Evolutionary conservation across 164 flowering plant species (phyloP).

Genomic region (Chloranthus sessilifolius): DNA sequence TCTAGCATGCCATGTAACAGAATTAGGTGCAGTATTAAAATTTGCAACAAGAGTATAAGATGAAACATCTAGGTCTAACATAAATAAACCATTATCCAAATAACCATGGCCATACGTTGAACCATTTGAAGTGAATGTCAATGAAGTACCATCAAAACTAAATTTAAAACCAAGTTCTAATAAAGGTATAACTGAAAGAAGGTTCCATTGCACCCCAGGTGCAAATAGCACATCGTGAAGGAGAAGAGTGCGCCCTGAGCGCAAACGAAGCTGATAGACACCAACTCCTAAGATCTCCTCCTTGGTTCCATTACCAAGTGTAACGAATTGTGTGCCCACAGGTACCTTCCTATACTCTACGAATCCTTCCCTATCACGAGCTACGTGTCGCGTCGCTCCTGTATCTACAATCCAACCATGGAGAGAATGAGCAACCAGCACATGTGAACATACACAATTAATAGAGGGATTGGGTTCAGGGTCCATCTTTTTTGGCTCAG

Average conservation of each 20-base stretch:
- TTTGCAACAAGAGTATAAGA: neutral
- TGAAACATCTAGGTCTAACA: neutral
- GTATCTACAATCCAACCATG: constrained; percentile 8
- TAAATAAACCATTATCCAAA: neutral
- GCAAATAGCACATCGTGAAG: constrained; percentile 10
- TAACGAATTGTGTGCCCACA: neutral
- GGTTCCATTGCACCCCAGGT: neutral
- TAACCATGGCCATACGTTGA: neutral
- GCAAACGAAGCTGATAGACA: neutral
- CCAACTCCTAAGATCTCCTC: constrained; percentile 3
- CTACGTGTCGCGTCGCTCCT: constrained; percentile 11
- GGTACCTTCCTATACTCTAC: neutral
- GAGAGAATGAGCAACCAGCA: constrained; percentile 3
- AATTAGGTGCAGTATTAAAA: neutral
- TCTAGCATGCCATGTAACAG: constrained; percentile 3
- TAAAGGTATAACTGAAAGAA: neutral
- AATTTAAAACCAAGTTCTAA: neutral
- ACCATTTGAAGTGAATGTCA: neutral
- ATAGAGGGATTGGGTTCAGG: neutral
- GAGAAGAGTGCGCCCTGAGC: neutral
- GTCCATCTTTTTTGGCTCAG: constrained; percentile 6
- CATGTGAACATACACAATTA: neutral
- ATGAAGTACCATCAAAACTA: neutral
- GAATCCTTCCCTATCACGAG: neutral
- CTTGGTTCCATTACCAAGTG: neutral